Conservation (phyloP, 2,329 filamentous ascomycete genomes). For the Aureobasidium pullulans region DNA sequence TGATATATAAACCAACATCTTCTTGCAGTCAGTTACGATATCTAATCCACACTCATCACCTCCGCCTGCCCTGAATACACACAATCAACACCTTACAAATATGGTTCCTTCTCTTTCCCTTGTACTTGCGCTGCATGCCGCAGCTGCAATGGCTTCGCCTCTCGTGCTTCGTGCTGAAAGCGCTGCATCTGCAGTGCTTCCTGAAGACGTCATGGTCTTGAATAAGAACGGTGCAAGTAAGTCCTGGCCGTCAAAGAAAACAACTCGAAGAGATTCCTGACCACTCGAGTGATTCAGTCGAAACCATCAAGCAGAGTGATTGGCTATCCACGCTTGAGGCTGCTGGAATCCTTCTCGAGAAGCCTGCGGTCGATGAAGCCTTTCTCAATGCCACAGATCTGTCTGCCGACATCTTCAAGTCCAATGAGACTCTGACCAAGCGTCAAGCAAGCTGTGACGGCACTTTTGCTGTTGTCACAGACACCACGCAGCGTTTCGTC, state of each 20-base stretch:
- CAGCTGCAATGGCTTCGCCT: neutral
- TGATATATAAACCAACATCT: neutral
- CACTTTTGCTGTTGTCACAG: neutral
- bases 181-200: no score
- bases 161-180: neutral
- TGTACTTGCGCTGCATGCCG: neutral
- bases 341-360: neutral
- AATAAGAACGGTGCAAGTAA: neutral
- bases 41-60: no score
- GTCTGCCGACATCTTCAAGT: neutral
- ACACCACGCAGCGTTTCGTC: slow-evolving; percentile 12
- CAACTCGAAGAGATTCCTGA: neutral
- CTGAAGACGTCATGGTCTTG: neutral
- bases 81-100: neutral
- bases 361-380: neutral
- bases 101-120: neutral
- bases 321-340: neutral
- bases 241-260: neutral
- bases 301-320: neutral
- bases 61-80: no score
- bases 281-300: neutral
- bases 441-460: neutral
- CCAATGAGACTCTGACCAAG: neutral
- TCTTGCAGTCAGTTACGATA: no score
- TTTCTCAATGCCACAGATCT: neutral